Evolutionary conservation across 768 basidiomycete species (phyloP).

Genomic region (Suillus alpinus): DNA sequence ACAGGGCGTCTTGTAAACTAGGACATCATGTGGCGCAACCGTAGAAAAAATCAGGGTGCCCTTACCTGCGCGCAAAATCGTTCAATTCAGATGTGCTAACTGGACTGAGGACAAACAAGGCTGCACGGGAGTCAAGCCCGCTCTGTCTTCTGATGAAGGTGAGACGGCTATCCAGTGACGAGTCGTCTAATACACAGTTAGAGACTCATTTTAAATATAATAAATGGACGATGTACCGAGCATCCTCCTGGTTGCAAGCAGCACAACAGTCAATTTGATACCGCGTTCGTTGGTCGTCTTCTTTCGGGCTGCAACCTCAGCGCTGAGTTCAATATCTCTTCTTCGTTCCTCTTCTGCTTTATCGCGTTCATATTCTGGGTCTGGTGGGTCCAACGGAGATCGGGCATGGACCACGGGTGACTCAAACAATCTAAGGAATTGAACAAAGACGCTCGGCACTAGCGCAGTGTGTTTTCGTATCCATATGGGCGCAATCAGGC

Average conservation of each 20-base stretch:
- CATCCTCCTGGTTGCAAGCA: conserved; percentile 85
- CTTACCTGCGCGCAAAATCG: conserved; percentile 84
- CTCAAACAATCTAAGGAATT: conserved; percentile 86
- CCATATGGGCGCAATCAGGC: conserved; percentile 97
- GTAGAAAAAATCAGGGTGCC: background rate
- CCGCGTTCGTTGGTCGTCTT: conserved; percentile 78
- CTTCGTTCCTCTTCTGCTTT: conserved; percentile 66
- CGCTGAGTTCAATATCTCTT: conserved; percentile 73
- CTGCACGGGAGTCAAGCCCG: conserved; percentile 86
- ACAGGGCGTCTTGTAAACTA: conserved; percentile 85
- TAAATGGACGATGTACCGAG: conserved; percentile 55
- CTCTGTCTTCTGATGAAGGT: conserved; percentile 87
- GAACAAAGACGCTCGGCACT: conserved; percentile 89
- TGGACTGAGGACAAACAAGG: conserved; percentile 92
- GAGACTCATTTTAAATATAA: background rate
- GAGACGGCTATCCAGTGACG: conserved; percentile 75
- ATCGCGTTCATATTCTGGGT: conserved; percentile 54
- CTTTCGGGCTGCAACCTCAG: conserved; percentile 78
- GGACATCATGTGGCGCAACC: conserved; percentile 1
- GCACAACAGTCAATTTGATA: conserved; percentile 91
- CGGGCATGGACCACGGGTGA: conserved; percentile 40
- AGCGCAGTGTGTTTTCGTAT: conserved; percentile 92
- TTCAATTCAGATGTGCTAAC: conserved; percentile 81
- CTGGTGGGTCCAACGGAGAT: conserved; percentile 54
- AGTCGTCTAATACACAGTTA: conserved; percentile 61